Base-by-base conservation (phyloP, 148 eudicot genomes). In the Persicaria tinctoria region DNA sequence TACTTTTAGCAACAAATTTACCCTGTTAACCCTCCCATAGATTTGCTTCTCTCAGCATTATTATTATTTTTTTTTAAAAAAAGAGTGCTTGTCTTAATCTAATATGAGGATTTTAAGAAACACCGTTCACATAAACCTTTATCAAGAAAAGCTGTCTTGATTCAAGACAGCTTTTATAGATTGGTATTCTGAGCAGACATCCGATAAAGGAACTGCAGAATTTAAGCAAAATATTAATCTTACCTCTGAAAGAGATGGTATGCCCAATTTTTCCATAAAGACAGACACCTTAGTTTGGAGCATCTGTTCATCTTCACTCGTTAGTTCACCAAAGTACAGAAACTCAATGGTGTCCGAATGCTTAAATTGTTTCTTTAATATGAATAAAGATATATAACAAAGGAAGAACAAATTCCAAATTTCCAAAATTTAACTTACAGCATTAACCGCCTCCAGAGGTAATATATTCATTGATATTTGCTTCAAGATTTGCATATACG, bases 191-290 rank as follows among this genome's bases (percentile, higher is more conserved):
- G 17, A 70, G 56, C 48, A 68, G 38, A 51, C 44, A 63, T 70
- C 18, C 41, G 3, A 6, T 74, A 41, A 6, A 57, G 20, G 16
- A 8, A 17, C 1, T 17, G 20, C 48, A 47, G 63, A 44, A 51
- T 23, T 12, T 46, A 73, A 17, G 72, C 51, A 57, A 51, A 56
- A 82, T 77, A 80, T 68, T 5, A 62, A 78, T 74, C 80, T 49
- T 80, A 93, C 98, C 92, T 92, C 82, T 17, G 99, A 95, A 74
- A 95, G 90, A 77, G 94, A 84, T 73, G 91, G 90, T 72, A 95
- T 85, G 46, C 90, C 92, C 76, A 95, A 81, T 68, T 73, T 83
- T 59, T 77, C 79, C 85, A 95, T 73, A 27, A 92, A 76, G 27
- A 75, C 75, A 75, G 89, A 86, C 27, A 95, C 86, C 78, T 90